Conservation (phyloP, 2,329 filamentous ascomycete genomes). For the Beauveria sp. region DNA sequence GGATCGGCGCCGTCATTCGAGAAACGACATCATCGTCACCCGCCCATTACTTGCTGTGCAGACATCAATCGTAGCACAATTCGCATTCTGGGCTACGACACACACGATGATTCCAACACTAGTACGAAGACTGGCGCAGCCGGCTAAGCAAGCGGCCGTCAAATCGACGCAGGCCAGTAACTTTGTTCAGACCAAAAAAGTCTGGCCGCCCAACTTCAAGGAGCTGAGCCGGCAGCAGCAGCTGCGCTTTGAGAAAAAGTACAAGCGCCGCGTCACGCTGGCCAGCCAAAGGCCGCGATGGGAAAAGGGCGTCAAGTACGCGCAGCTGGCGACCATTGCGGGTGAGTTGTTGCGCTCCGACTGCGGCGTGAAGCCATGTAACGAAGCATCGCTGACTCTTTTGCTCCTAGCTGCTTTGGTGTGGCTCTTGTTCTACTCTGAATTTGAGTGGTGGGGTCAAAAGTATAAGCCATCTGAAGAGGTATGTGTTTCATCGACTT, state of each 20-base stretch:
- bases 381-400: slow-evolving; percentile 9
- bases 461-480: slow-evolving; percentile 35
- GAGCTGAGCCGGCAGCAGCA: slow-evolving; percentile 64
- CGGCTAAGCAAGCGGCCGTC: slow-evolving; percentile 20
- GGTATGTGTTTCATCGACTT: slow-evolving; percentile 17
- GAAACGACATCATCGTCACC: not conserved
- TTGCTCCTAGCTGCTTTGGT: slow-evolving; percentile 25
- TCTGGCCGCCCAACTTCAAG: slow-evolving; percentile 72
- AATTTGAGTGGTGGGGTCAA: slow-evolving; percentile 37
- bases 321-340: slow-evolving; percentile 52
- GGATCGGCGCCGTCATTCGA: not conserved
- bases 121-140: slow-evolving; percentile 26
- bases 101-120: slow-evolving; percentile 28
- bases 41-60: no score
- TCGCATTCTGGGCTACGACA: not conserved
- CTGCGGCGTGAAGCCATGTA: not conserved
- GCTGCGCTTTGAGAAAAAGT: slow-evolving; percentile 71
- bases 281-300: slow-evolving; percentile 55
- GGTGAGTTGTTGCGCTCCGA: slow-evolving; percentile 33
- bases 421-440: slow-evolving; percentile 33
- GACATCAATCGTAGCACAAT: not conserved
- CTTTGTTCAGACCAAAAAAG: slow-evolving; percentile 58
- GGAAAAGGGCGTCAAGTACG: slow-evolving; percentile 57
- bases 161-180: slow-evolving; percentile 36
- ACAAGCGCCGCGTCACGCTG: slow-evolving; percentile 60